phyloP scores from a whole-genome alignment of 192 early-diverging fungal species.

The Coemansia sp. region DNA sequence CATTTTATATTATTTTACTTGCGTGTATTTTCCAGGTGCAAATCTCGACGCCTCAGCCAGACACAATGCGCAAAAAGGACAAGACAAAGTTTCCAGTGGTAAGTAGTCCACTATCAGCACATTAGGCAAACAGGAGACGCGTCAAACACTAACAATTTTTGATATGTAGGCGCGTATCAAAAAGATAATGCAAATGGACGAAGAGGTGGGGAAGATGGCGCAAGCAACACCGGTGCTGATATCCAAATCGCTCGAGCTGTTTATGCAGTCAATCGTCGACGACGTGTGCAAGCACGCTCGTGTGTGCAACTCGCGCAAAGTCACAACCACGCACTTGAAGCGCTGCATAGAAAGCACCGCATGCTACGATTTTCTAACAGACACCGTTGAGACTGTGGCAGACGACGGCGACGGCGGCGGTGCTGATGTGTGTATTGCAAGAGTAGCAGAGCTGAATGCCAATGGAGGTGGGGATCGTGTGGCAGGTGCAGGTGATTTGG shows the following conservation, averaged over 20 bases:
- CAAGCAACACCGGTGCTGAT: constrained; percentile 95
- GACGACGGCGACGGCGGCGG: constrained; percentile 63
- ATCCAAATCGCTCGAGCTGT: constrained; percentile 85
- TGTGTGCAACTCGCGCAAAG: constrained; percentile 73
- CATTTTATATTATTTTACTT: not conserved
- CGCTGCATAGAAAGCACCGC: constrained; percentile 73
- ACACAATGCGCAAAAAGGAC: constrained; percentile 80
- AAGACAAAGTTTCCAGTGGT: constrained; percentile 93
- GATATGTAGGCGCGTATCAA: constrained; percentile 92
- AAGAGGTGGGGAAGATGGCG: constrained; percentile 98
- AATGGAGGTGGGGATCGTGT: not conserved
- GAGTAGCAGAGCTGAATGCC: constrained; percentile 39
- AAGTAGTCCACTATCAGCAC: constrained; percentile 41
- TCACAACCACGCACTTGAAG: constrained; percentile 85
- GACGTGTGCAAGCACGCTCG: constrained; percentile 82
- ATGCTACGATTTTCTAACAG: constrained; percentile 92
- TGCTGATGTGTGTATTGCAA: constrained; percentile 37
- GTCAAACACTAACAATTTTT: not conserved
- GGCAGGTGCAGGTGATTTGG: constrained; percentile 21
- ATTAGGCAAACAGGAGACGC: not conserved
- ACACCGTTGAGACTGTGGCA: constrained; percentile 78
- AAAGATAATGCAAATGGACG: constrained; percentile 99
- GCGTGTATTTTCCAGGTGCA: not conserved
- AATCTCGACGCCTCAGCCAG: not conserved
- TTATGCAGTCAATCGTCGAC: constrained; percentile 91